Conservation (phyloP, 495 filamentous ascomycete species). For the Penicillium pulvis region DNA sequence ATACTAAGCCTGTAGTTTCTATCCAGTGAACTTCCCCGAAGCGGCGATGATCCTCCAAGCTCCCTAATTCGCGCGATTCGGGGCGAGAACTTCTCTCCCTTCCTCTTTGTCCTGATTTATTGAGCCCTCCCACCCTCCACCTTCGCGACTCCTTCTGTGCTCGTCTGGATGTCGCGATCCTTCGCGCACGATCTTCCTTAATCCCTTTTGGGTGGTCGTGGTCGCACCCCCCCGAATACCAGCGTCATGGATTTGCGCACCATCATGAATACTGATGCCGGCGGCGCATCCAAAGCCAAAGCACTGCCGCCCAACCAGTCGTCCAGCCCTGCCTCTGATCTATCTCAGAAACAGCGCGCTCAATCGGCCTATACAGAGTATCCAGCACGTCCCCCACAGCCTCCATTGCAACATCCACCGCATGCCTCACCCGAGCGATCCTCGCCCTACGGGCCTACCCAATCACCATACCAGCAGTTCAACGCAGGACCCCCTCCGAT, state of each 20-base stretch:
- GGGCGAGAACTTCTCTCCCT: constrained; percentile 33
- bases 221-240: constrained; percentile 21
- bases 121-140: constrained; percentile 18
- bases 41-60: constrained; percentile 23
- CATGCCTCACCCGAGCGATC: constrained; percentile 45
- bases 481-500: constrained; percentile 34
- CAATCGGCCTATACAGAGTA: constrained; percentile 33
- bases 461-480: constrained; percentile 51
- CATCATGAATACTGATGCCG: constrained; percentile 54
- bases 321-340: constrained; percentile 26
- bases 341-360: constrained; percentile 33
- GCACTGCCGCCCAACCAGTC: constrained; percentile 29
- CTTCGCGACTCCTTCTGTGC: constrained; percentile 13
- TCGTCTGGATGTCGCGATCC: constrained; percentile 28
- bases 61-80: constrained; percentile 21
- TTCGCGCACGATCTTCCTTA: constrained; percentile 18
- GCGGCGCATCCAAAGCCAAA: constrained; percentile 32
- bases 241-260: constrained; percentile 56
- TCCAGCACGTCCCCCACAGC: constrained; percentile 42
- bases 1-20: neutral
- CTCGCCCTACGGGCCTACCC: constrained; percentile 43
- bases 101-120: constrained; percentile 26
- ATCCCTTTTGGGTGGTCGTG: constrained; percentile 25
- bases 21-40: constrained; percentile 14
- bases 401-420: constrained; percentile 41